Evolutionary conservation across 306 rosid genomes (phyloP).

Genomic region (Morella rubra): DNA sequence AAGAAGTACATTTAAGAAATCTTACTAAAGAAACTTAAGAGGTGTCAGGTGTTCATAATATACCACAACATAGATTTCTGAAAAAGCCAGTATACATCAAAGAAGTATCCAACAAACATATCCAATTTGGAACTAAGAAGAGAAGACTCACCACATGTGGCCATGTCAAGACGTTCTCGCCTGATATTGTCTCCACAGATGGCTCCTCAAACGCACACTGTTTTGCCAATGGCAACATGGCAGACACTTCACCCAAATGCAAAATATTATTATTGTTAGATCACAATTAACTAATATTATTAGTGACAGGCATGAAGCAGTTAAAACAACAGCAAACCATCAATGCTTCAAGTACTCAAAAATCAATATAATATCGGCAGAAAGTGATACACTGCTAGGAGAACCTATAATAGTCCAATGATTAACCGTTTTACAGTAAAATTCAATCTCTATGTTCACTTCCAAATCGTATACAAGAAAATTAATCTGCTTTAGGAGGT

Average conservation of each 20-base stretch:
- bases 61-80: not conserved
- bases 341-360: too few relatives aligned
- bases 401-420: too few relatives aligned
- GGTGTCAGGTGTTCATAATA: not conserved
- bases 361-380: too few relatives aligned
- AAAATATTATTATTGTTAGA: not conserved
- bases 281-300: too few relatives aligned
- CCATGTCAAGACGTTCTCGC: constrained; percentile 97
- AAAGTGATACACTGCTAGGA: too few relatives aligned
- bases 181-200: constrained; percentile 82
- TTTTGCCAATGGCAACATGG: constrained; percentile 91
- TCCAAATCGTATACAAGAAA: not conserved
- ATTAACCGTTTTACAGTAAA: too few relatives aligned
- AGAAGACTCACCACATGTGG: constrained; percentile 79
- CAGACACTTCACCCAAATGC: constrained; percentile 74
- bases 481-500: not conserved
- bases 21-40: not conserved
- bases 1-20: not conserved
- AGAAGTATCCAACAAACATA: constrained; percentile 18
- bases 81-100: not conserved
- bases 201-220: constrained; percentile 99
- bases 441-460: not conserved
- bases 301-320: too few relatives aligned
- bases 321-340: too few relatives aligned
- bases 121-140: not conserved